Evolutionary conservation across 345 rosid species (phyloP).

Genomic region (Citrus hindsii): DNA sequence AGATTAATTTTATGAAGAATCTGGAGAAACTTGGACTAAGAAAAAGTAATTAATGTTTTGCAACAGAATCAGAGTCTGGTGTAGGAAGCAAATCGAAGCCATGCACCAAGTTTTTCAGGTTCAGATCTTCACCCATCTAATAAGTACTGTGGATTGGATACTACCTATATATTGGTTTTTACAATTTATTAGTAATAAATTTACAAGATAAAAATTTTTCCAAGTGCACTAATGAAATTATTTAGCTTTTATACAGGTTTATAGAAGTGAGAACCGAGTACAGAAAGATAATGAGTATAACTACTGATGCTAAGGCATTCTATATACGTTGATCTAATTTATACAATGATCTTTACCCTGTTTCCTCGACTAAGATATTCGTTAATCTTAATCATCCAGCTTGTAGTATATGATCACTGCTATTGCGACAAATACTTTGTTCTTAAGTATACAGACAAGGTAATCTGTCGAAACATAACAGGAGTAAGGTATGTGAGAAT

Average conservation of each 20-base stretch:
- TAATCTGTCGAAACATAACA: slow-evolving; percentile 3
- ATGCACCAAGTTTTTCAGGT: slow-evolving; percentile 99
- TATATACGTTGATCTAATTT: background rate
- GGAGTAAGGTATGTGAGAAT: slow-evolving; percentile 5
- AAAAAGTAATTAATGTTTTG: slow-evolving; percentile 66
- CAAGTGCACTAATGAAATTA: slow-evolving; percentile 33
- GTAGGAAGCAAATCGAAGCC: slow-evolving; percentile 99
- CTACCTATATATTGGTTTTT: slow-evolving; percentile 15
- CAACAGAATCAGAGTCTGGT: slow-evolving; percentile 92
- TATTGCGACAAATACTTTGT: slow-evolving; percentile 1
- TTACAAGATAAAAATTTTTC: slow-evolving; percentile 19
- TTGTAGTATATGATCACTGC: background rate
- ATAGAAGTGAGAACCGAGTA: slow-evolving; percentile 16
- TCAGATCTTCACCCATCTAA: slow-evolving; percentile 63
- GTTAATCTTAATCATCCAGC: background rate
- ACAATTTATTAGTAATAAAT: slow-evolving; percentile 21
- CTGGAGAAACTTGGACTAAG: slow-evolving; percentile 33
- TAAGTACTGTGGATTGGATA: slow-evolving; percentile 28
- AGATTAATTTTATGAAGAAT: slow-evolving; percentile 14
- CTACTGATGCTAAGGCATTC: slow-evolving; percentile 11
- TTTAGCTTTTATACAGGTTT: slow-evolving; percentile 46
- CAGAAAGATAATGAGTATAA: slow-evolving; percentile 7
- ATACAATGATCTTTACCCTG: no score
- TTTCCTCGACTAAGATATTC: background rate
- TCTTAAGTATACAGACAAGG: slow-evolving; percentile 14